Base-by-base conservation (phyloP, 139 green algal genomes). In the Coccomyxa sp. region DNA sequence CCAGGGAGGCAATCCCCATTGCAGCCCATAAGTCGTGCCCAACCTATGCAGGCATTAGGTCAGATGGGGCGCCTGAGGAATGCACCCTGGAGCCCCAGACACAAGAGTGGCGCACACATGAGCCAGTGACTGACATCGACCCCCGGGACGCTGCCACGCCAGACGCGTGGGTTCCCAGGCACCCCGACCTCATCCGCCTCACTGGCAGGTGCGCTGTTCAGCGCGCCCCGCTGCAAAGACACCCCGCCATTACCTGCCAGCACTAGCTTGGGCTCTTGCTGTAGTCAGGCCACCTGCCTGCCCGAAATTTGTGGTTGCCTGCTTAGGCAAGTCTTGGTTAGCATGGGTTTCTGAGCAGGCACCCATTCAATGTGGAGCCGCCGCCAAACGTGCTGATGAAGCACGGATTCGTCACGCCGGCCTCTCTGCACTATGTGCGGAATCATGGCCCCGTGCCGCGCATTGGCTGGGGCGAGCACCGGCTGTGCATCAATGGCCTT, bases 321-420 rank as follows among this genome's bases (percentile, higher is more conserved):
- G 12, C 44, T 12, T 29, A 58, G 14, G 16, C 14, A 29, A 16
- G 14, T 58, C 14, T 58, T 58, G 44, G 14, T 29, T 58, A 29
- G 44, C 44, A 29, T 58, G 44, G 12, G 12, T 12, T 16, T 58
- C 14, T 36, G 64, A 22, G 82, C 24, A 78, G 85, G 24, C 96
- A 99, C 83, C 96, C 96, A 0, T 93, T 99, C 82, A 99, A 99
- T 89, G 94, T 89, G 83, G 96, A 99, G 89, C 90, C 96, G 22
- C 91, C 88, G 16, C 92, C 95, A 37, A 35, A 89, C 9, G 82
- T 82, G n/a, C 88, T 98, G 9, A 91, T 97, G 82, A 74, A 92
- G 31, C 38, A 70, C 36, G 91, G 88, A 44, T 96, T 94, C 81
- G 92, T 98, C 80, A 98, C 95, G 0, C 92, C 95, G 0, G 86